Evolutionary conservation across 73 alveolate genomes (phyloP), one percentile per base, ranked within the genome.

Genomic region (Blepharisma stoltei): DNA sequence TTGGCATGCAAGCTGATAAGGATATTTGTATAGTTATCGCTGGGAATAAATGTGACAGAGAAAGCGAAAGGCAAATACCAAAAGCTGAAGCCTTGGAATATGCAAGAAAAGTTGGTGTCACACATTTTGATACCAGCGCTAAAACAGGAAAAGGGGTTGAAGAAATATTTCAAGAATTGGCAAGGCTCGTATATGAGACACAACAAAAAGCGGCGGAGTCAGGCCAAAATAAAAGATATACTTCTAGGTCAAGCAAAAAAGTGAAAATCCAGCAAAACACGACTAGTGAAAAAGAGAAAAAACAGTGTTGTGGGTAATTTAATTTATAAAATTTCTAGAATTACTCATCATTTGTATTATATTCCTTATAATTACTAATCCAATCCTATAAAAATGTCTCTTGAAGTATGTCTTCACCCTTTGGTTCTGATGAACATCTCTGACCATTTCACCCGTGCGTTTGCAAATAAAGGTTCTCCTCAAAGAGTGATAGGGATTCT

Each of bases 371-470:
- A 32, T 32, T 32, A 0, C 41, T 32, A 32, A 32, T 32, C 41
- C 41, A 32, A 32, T 32, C 41, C 41, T 32, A 32, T 32, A 32
- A 32, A 32, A 32, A 32, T 32, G 41, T 32, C 41, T 32, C 41
- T 32, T 32, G 41, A 32, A 32, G 41, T 32, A 32, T 32, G 83
- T 43, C 81, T 87, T 21, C 90, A 85, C 52, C 94, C 94, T 21
- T 49, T 87, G 48, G 91, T 78, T 43, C 53, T 83, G 38, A 67
- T 87, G 77, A 87, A 84, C 82, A 75, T 87, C 50, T 84, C 94
- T 6, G 94, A 87, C 89, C 90, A 87, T 66, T 70, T 66, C 81
- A 87, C 94, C 11, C 77, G 94, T 8, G 14, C 71, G 5, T 45
- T 46, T 5, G 54, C 48, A 9, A 81, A 68, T 32, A 46, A 4